Conservation (phyloP, 2,329 filamentous ascomycete species). For the Ascocoryne sarcoides region DNA sequence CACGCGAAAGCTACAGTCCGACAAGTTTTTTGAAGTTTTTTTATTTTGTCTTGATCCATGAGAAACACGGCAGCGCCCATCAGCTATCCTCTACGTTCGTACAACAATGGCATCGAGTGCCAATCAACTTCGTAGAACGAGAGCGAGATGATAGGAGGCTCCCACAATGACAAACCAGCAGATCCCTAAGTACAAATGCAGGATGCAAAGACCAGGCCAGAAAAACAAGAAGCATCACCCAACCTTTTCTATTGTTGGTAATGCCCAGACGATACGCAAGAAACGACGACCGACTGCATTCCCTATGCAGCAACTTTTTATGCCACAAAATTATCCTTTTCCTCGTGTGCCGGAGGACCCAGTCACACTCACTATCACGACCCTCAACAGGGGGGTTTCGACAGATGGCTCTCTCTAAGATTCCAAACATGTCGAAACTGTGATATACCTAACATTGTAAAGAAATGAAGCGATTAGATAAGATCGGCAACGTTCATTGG, state of each 20-base stretch:
- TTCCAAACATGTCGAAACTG: constrained; percentile 20
- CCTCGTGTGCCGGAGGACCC: constrained; percentile 29
- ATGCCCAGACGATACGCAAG: constrained; percentile 24
- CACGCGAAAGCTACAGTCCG: neutral
- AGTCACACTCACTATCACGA: constrained; percentile 29
- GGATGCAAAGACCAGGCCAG: too few species aligned
- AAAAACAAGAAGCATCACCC: constrained; percentile 25
- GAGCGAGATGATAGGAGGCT: constrained; percentile 19
- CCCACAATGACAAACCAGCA: constrained; percentile 22
- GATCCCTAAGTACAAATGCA: constrained; percentile 26
- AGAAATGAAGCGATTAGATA: constrained; percentile 43
- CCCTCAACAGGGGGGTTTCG: constrained; percentile 21
- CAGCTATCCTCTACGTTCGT: constrained; percentile 16
- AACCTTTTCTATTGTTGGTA: constrained; percentile 26
- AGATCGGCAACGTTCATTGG: constrained; percentile 84
- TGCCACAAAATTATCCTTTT: constrained; percentile 25
- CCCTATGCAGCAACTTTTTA: constrained; percentile 28
- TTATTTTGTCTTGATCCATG: constrained; percentile 22
- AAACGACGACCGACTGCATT: constrained; percentile 19
- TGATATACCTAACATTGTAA: constrained; percentile 25
- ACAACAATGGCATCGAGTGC: constrained; percentile 5
- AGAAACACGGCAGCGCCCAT: constrained; percentile 19
- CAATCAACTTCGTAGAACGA: constrained; percentile 16
- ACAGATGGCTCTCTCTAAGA: constrained; percentile 15
- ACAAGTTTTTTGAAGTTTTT: constrained; percentile 16